These are phyloP conservation scores for Pelagomonas calceolata DNA, from an alignment of 108 stramenopile genomes.

Conservation along the genomic window DNA sequence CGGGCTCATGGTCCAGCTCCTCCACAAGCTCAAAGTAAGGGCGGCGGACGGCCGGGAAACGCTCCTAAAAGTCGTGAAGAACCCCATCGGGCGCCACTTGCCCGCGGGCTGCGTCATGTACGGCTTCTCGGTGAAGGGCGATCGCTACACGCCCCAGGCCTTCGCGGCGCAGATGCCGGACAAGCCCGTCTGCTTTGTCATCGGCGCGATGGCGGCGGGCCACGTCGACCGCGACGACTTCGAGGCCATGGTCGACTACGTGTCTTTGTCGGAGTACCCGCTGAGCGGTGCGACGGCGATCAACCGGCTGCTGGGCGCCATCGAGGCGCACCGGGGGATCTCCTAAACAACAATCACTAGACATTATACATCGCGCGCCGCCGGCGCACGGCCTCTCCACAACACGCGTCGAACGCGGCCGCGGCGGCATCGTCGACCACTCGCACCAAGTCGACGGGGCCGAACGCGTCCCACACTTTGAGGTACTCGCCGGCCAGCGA, in stretches of 20 bases:
- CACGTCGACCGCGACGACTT: constrained; percentile 81
- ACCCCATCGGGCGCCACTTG: constrained; percentile 88
- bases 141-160: constrained; percentile 64
- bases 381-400: no score
- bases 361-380: no score
- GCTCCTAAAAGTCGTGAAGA: constrained; percentile 92
- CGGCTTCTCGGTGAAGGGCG: constrained; percentile 69
- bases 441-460: constrained; percentile 5
- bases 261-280: constrained; percentile 86
- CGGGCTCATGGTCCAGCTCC: constrained; percentile 82
- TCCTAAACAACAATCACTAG: constrained; percentile 33
- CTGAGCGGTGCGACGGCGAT: constrained; percentile 83
- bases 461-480: constrained; percentile 37
- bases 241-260: constrained; percentile 88
- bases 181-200: constrained; percentile 73
- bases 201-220: constrained; percentile 92
- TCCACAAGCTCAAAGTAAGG: constrained; percentile 98
- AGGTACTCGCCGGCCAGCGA: constrained; percentile 46
- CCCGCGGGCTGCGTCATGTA: constrained; percentile 78
- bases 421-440: background rate
- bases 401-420: background rate
- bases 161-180: constrained; percentile 54
- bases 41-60: constrained; percentile 65
- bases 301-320: constrained; percentile 69
- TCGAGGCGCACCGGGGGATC: constrained; percentile 92